Evolutionary conservation across 2,329 filamentous ascomycete species (phyloP), one percentile per base, ranked within the genome.

Genomic region (Phymatotrichopsis omnivora): DNA sequence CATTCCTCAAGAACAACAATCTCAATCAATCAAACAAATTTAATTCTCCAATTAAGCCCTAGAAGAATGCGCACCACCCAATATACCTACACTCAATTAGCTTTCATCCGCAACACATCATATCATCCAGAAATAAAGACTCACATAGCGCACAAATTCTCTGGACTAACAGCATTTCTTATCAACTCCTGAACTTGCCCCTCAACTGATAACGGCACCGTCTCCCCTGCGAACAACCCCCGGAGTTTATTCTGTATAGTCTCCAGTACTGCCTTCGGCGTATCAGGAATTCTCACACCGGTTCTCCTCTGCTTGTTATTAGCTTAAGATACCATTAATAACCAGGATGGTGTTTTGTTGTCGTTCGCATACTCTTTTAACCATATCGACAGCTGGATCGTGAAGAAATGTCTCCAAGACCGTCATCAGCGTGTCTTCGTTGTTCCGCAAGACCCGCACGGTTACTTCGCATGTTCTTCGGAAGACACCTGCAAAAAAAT

Each of bases 101-200:
- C 27, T n/a, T n/a, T 24, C n/a, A 31, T 23, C 7, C 10, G 24
- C n/a, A 7, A 14, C 4, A 17, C 10, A 23, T 8, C 19, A 12
- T 17, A 28, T 22, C 20, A 10, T n/a, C 11, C 12, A 42, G 14
- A 10, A 14, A 29, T 12, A 14, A 32, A 11, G 11, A 46, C 55
- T 42, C 96, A 98, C 93, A 98, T 98, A 29, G 78, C 76, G 14
- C 84, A 76, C 64, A 98, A 64, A 62, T 91, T 93, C 60, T 68
- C 74, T 45, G 80, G 76, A 63, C 86, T 78, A 17, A 81, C 82
- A 25, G 93, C 91, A 67, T 89, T 80, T 61, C 81, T 76, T 57
- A 98, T 91, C 63, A 98, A 65, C 64, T 93, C 85, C 62, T 95
- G 84, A n/a, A 95, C 91, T 67, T 98, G 91, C 0, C 93, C 91